Base-by-base conservation (phyloP, 176 grass and related monocot genomes). In the Coix lacrymajobi region DNA sequence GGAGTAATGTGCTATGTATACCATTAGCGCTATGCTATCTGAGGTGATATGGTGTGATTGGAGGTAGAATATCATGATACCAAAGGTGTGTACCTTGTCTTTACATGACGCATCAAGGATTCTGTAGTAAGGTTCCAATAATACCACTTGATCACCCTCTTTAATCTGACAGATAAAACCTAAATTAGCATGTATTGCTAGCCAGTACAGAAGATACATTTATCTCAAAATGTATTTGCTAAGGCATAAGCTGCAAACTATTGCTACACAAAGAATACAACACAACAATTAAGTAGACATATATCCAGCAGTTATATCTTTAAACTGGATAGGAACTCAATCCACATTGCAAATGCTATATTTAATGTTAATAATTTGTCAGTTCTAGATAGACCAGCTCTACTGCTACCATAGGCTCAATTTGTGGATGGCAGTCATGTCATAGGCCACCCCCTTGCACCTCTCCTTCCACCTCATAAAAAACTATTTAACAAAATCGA, bases 121-220 rank as follows among this genome's bases (percentile, higher is more conserved):
- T 82, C 73, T 83, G 43, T 85, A 87, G 80, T 82, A 85, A 82
- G 92, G 92, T 66, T 94, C 89, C 56, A 85, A 72, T 75, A 91
- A 64, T 54, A 79, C 85, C 29, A 91, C 87, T 32, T 78, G 78
- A 82, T 94, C 89, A 76, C 89, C 92, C 84, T 94, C 87, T 87
- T 94, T 91, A 79, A 94, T 91, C 92, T 94, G 22, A 24, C n/a
- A 69, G 5, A 85, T 29, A 91, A 66, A 14, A 29, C 17, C 75
- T 6, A 54, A 13, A 75, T 82, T 64, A 92, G 70, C 65, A 51
- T 67, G 11, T 81, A 68, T 66, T 58, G 5, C 8, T 6, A 62
- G 19, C 0, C 34, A 48, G 15, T 69, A 12, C n/a, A 85, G 3
- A 49, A 36, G 7, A 79, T 66, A 26, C 30, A 28, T 16, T 19